phyloP scores from a whole-genome alignment of 2,329 filamentous ascomycete species.

The Trichoderma semiorbis region DNA sequence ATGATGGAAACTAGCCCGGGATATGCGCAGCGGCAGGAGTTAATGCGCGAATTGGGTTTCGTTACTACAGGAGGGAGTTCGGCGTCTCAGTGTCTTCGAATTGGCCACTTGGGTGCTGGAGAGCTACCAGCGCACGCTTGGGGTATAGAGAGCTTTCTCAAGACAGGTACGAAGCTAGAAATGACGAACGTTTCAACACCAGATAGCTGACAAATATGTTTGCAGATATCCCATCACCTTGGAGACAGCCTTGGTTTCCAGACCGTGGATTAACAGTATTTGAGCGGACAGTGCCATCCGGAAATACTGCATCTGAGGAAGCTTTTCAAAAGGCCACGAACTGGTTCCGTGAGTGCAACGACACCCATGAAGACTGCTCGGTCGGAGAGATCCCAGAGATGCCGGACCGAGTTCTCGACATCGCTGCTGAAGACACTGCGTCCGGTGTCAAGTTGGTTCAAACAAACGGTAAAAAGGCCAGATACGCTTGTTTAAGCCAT shows the following conservation, averaged over 20 bases:
- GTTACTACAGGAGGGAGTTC: not conserved
- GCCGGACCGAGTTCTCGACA: slow-evolving; percentile 11
- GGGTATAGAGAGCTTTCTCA: slow-evolving; percentile 6
- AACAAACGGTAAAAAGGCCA: not conserved
- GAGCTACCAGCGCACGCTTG: not conserved
- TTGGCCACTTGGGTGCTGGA: slow-evolving; percentile 4
- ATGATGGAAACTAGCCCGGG: not conserved
- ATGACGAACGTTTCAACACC: fast-evolving
- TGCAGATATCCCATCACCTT: slow-evolving; percentile 2
- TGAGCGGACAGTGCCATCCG: not conserved
- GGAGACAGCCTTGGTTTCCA: slow-evolving; percentile 15
- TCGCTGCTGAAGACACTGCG: not conserved
- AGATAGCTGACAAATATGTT: not conserved
- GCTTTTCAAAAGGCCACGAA: not conserved
- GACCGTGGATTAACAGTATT: slow-evolving; percentile 5
- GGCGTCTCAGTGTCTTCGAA: not conserved
- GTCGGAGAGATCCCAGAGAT: not conserved
- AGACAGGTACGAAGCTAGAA: not conserved
- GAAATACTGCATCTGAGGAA: slow-evolving; percentile 3
- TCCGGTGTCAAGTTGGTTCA: slow-evolving; percentile 5
- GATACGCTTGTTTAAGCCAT: slow-evolving; percentile 15
- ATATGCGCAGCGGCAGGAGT: not conserved
- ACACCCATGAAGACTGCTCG: not conserved
- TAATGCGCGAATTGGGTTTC: slow-evolving; percentile 3
- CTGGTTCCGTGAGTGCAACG: slow-evolving; percentile 13